A percentile compares a stretch with the other conserved stretches of the same genome.
These are phyloP conservation scores for Saccharomyces mikatae DNA, from an alignment of 805 yeast genomes.

Conservation along the genomic window DNA sequence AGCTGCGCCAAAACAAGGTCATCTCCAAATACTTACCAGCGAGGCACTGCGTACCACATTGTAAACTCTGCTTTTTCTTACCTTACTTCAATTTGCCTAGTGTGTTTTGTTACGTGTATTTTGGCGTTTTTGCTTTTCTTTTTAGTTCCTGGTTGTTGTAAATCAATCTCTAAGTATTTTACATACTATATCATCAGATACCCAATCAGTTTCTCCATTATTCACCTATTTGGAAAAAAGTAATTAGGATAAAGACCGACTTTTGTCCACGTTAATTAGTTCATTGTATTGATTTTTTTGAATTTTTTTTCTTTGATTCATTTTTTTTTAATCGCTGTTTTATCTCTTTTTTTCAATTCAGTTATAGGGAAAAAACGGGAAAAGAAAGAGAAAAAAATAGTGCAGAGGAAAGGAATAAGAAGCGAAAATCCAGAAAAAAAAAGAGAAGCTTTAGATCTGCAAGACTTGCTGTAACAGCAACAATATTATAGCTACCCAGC, in stretches of 20 bases:
- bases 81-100: neutral
- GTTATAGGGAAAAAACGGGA: neutral
- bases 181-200: neutral
- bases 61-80: neutral
- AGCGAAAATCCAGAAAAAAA: neutral
- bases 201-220: neutral
- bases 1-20: neutral
- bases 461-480: neutral
- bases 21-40: neutral
- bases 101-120: neutral
- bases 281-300: neutral
- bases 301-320: neutral
- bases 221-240: neutral
- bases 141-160: neutral
- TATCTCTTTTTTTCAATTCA: neutral
- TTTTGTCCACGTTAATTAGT: neutral
- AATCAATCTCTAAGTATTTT: neutral
- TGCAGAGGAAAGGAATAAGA: neutral
- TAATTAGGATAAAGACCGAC: neutral
- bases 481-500: neutral
- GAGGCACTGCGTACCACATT: neutral
- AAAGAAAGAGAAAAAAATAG: neutral
- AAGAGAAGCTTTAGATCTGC: neutral
- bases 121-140: neutral
- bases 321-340: neutral